These are phyloP conservation scores for Zygoascus sp. DNA, from an alignment of 1,139 yeast species.

Conservation along the genomic window DNA sequence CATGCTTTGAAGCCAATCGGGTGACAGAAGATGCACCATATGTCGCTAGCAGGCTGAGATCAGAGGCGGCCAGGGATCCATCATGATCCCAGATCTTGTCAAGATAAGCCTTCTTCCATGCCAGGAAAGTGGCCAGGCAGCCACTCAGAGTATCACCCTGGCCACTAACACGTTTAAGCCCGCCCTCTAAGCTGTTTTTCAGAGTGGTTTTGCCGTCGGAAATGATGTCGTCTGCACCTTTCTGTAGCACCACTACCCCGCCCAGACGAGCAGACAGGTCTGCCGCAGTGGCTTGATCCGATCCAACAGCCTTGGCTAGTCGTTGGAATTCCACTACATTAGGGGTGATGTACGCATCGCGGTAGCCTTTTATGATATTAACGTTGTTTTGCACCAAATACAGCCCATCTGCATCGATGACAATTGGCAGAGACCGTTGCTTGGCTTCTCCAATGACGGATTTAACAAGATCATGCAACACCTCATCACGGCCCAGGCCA, in stretches of 20 bases:
- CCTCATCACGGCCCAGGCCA: conserved; percentile 79
- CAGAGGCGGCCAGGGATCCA: conserved; percentile 39
- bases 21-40: conserved; percentile 71
- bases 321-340: conserved; percentile 81
- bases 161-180: conserved; percentile 75
- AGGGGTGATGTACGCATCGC: conserved; percentile 74
- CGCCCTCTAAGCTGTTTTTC: conserved; percentile 46
- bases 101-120: conserved; percentile 62
- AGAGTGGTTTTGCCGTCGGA: conserved; percentile 41
- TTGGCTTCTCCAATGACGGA: conserved; percentile 55
- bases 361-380: conserved; percentile 45
- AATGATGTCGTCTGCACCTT: conserved; percentile 65
- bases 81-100: conserved; percentile 49
- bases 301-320: conserved; percentile 47
- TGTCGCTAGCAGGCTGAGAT: conserved; percentile 52
- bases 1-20: conserved; percentile 59
- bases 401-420: conserved; percentile 88
- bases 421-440: conserved; percentile 53
- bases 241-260: conserved; percentile 63
- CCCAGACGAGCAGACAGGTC: conserved; percentile 41
- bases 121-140: conserved; percentile 59
- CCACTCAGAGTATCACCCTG: conserved; percentile 84
- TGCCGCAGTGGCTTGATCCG: conserved; percentile 28
- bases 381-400: conserved; percentile 58
- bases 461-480: conserved; percentile 59